Base-by-base conservation (phyloP, 805 yeast species). In the Zygosaccharomyces bailii region DNA sequence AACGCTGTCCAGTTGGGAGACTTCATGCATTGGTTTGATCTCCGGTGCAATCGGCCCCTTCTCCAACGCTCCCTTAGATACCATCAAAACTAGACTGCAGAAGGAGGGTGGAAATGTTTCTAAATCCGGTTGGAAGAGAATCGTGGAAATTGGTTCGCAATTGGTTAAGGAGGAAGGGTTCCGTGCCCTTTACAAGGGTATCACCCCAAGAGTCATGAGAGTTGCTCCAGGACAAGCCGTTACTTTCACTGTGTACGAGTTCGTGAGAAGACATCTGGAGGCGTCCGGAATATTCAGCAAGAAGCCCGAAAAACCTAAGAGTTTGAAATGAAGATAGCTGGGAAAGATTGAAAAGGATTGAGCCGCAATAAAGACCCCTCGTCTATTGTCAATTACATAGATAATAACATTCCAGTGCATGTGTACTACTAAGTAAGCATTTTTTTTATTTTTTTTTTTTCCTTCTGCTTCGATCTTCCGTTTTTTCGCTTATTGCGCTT, bases 161-260 rank as follows among this genome's bases (percentile, higher is more conserved):
- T 76, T 91, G 67, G 72, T 90, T 54, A 82, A 80, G 63, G 95
- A 88, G 72, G 96, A 89, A 70, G 99, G 99, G 55, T 71, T 81
- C 54, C 74, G 77, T 43, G 95, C 96, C 33, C 77, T 91, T 65
- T 91, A 91, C 74, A 87, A 91, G 65, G 99, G 99, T 71, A 91
- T 91, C 63, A 89, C 97, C 18, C 99, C 99, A 57, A 84, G 99
- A 73, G 91, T 91, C 56, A 90, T 91, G 95, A 84, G 99, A 72
- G 99, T 91, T 42, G 99, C 99, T 9, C 97, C 99, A 18, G 99
- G 99, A 50, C 99, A 91, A 71, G 97, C 98, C 44, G 98, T 91
- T 45, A 93, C 97, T 13, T 91, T 91, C 72, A 93, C 98, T 5
- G 96, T 93, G 34, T 91, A 91, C 68, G 99, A 91, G 71, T 84